Conservation (phyloP, 1,284 basidiomycete genomes). For the Ustilago curta region DNA sequence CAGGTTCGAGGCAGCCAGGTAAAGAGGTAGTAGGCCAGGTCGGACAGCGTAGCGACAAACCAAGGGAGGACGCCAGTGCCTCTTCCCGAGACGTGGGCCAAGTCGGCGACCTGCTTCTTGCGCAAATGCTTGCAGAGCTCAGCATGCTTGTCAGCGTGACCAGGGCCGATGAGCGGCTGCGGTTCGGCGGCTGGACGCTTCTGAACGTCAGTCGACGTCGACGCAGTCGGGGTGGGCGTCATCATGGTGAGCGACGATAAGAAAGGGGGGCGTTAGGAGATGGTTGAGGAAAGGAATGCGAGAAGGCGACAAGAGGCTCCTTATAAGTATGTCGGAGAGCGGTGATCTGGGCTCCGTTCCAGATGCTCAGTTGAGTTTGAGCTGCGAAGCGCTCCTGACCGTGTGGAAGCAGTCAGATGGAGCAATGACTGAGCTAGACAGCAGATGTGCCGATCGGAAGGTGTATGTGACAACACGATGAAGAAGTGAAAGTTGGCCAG, state of each 20-base stretch:
- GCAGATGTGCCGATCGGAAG: background rate
- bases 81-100: conserved; percentile 16
- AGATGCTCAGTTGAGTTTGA: background rate
- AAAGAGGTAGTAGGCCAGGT: conserved; percentile 30
- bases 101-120: conserved; percentile 27
- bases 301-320: background rate
- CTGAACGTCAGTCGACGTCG: conserved; percentile 23
- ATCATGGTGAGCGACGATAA: conserved; percentile 1
- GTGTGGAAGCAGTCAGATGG: background rate
- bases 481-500: background rate
- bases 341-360: background rate
- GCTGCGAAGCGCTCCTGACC: too few species aligned
- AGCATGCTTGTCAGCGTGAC: conserved; percentile 25
- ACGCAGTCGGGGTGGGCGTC: conserved; percentile 1
- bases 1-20: conserved; percentile 38
- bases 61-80: conserved; percentile 31
- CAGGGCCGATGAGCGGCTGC: conserved; percentile 18
- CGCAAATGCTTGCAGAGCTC: conserved; percentile 31
- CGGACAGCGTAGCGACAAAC: conserved; percentile 16
- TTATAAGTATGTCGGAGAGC: background rate
- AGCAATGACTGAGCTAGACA: background rate
- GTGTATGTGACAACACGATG: background rate
- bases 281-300: background rate
- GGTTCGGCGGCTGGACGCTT: conserved; percentile 19
- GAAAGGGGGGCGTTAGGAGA: background rate